Conservation (phyloP, 106 monocot species). For the Platanthera zijinensis region DNA sequence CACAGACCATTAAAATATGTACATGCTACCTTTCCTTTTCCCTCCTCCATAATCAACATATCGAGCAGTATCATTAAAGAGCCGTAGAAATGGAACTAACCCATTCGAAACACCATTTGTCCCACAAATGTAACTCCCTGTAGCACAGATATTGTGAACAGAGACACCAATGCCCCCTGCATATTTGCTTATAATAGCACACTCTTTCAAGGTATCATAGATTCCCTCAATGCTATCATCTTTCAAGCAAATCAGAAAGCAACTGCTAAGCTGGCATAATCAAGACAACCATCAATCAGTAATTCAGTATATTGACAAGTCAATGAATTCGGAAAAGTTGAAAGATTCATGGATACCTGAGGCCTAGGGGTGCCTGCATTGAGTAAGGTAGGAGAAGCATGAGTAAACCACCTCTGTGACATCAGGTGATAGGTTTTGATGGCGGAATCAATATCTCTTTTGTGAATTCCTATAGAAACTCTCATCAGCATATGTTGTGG, state of each 20-base stretch:
- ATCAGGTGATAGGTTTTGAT: constrained; percentile 85
- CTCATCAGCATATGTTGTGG: constrained; percentile 98
- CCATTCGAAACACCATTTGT: constrained; percentile 94
- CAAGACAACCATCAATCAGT: background rate
- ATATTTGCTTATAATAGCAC: constrained; percentile 92
- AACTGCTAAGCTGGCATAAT: constrained; percentile 83
- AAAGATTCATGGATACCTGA: constrained; percentile 30
- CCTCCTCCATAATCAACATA: constrained; percentile 99
- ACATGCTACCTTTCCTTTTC: constrained; percentile 73
- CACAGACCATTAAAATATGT: background rate
- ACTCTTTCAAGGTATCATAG: constrained; percentile 89
- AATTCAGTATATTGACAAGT: background rate
- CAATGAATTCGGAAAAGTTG: background rate
- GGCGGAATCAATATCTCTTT: constrained; percentile 72
- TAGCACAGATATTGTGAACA: constrained; percentile 78
- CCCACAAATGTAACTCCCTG: constrained; percentile 83
- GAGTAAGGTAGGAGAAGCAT: constrained; percentile 89
- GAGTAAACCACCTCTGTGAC: constrained; percentile 95
- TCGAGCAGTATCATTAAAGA: constrained; percentile 94
- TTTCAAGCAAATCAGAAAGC: constrained; percentile 93
- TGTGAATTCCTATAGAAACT: constrained; percentile 89
- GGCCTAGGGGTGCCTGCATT: constrained; percentile 86
- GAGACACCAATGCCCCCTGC: constrained; percentile 93
- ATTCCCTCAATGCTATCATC: constrained; percentile 97
- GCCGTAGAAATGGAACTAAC: constrained; percentile 83